These are phyloP conservation scores for Rosellinia necatrix DNA, from an alignment of 2,329 filamentous ascomycete species.

Conservation along the genomic window DNA sequence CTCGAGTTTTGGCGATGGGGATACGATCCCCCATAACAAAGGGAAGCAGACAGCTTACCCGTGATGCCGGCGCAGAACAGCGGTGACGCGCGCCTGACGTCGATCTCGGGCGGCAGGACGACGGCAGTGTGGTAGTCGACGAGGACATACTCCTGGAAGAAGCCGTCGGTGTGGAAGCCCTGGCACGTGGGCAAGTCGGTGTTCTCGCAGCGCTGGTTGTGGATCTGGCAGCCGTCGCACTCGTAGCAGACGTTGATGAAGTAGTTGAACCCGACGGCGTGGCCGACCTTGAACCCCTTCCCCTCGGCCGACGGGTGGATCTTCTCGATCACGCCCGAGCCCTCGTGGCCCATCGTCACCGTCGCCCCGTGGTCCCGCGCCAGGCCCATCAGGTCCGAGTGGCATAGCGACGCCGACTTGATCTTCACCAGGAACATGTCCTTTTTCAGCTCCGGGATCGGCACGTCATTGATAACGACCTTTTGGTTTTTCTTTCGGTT, in stretches of 20 bases:
- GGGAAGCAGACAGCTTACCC: too few relatives aligned
- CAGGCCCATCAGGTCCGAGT: constrained; percentile 13
- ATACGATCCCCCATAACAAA: too few relatives aligned
- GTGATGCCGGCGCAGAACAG: constrained; percentile 25
- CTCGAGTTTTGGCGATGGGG: too few relatives aligned
- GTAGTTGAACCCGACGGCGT: constrained; percentile 21
- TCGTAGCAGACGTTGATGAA: constrained; percentile 23
- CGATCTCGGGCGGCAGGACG: constrained; percentile 18
- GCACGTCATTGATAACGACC: constrained; percentile 27
- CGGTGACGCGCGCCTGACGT: constrained; percentile 14
- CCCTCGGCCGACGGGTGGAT: constrained; percentile 20
- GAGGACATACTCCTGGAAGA: constrained; percentile 20
- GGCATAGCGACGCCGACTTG: constrained; percentile 21
- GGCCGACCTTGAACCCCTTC: constrained; percentile 18
- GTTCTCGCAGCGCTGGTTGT: constrained; percentile 19
- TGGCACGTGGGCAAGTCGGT: constrained; percentile 11
- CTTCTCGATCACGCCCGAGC: constrained; percentile 18
- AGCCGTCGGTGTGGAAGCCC: constrained; percentile 19
- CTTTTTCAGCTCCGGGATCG: constrained; percentile 26
- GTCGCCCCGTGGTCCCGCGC: constrained; percentile 2
- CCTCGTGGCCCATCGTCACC: constrained; percentile 25
- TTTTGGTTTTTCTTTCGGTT: constrained; percentile 12
- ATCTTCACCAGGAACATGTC: constrained; percentile 23
- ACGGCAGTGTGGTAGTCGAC: constrained; percentile 21
- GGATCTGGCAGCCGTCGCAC: constrained; percentile 20